Evolutionary conservation across 495 filamentous ascomycete genomes (phyloP).

Genomic region (Tuber melanosporum): DNA sequence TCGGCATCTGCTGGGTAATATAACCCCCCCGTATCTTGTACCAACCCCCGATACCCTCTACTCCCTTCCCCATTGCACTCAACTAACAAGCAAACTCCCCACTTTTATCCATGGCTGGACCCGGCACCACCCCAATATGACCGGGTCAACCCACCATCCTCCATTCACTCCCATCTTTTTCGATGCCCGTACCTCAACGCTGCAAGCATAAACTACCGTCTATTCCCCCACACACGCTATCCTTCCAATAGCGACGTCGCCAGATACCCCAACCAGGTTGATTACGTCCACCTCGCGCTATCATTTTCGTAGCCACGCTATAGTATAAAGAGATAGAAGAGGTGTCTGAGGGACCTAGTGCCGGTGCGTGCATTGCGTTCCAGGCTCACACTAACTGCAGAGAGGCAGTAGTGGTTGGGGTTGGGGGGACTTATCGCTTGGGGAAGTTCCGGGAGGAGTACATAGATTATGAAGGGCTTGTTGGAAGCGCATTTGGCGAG

Average conservation of each 20-base stretch:
- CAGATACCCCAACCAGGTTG: conserved; percentile 65
- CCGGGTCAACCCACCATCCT: conserved; percentile 48
- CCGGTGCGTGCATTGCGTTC: conserved; percentile 46
- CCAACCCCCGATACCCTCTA: too few relatives aligned
- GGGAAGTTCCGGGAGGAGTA: conserved; percentile 49
- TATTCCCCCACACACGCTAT: conserved; percentile 62
- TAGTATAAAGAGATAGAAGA: conserved; percentile 46
- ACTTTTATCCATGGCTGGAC: conserved; percentile 84
- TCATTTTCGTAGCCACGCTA: conserved; percentile 55
- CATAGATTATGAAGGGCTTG: conserved; percentile 55
- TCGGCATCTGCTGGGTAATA: conserved; percentile 51
- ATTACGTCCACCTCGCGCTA: conserved; percentile 60
- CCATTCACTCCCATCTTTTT: conserved; percentile 46
- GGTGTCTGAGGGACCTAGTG: conserved; percentile 25
- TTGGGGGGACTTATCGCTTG: conserved; percentile 64
- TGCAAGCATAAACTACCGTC: conserved; percentile 71
- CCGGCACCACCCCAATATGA: conserved; percentile 69
- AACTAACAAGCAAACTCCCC: conserved; percentile 5
- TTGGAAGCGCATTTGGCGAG: conserved; percentile 60
- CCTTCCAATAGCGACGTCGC: conserved; percentile 40
- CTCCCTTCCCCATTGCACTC: conserved; percentile 6
- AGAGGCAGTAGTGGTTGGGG: conserved; percentile 49
- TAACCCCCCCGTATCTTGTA: conserved; percentile 24
- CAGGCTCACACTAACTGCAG: conserved; percentile 48
- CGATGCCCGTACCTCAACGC: conserved; percentile 47